Evolutionary conservation across 2,329 filamentous ascomycete genomes (phyloP), one percentile per base, ranked within the genome.

Genomic region (Botryotinia globosa): DNA sequence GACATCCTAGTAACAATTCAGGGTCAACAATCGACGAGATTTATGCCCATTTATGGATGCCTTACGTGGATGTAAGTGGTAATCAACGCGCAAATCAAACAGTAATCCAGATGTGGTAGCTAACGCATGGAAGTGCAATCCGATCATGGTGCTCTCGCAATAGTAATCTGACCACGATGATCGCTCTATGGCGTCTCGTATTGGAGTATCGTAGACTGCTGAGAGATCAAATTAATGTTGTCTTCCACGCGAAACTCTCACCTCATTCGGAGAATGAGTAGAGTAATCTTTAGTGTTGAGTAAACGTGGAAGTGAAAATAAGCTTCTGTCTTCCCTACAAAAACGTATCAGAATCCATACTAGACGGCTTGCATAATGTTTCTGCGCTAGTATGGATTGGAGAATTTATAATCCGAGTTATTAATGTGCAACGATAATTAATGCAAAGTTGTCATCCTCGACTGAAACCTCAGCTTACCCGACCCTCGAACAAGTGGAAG

Each of bases 351-450:
- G 32, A 8, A 67, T 54, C 48, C 48, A 51, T n/a, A 51, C 29
- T 45, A 54, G 32, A 67, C 45, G 44, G 37, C 44, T 22, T 37
- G 64, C 45, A 67, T 51, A n/a, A 48, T 4, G 5, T 18, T 6
- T 42, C 34, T 39, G 65, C 48, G 65, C 34, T 37, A 56, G 65
- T 29, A 56, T 56, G 25, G 5, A 3, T 29, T 14, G 25, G 42
- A 56, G 25, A 42, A 56, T 68, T 54, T 56, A 25, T 54, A 68
- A 68, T 58, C 34, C 9, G 48, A 29, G 54, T 68, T 34, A 58
- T 68, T 34, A 58, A 42, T 44, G 48, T 51, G 18, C 51, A 59
- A 32, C 34, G 51, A 59, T 32, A 37, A 69, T 32, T 32, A 37
- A 69, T 32, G 34, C 45, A 20, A 16, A 54, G 20, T 16, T 39